Evolutionary conservation across 352 stramenopile genomes (phyloP).

Genomic region (Phytophthora syringae): DNA sequence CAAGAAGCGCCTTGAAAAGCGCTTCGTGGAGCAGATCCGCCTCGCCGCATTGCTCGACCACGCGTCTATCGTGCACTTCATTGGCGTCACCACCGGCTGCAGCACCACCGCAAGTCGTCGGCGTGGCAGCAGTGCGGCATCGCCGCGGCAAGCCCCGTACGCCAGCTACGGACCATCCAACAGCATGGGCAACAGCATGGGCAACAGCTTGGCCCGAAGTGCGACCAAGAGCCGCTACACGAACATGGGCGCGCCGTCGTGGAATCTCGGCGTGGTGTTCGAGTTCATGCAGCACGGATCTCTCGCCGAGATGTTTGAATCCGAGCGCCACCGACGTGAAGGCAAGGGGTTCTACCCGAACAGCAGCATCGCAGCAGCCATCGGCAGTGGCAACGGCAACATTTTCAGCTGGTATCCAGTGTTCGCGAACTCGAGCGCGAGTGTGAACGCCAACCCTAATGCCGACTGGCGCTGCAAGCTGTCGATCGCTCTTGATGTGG

Average conservation of each 20-base stretch:
- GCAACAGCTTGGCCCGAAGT: conserved; percentile 16
- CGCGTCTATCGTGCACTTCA: conserved; percentile 79
- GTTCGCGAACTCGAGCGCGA: conserved; percentile 38
- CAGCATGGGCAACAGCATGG: conserved; percentile 24
- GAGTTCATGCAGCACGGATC: conserved; percentile 80
- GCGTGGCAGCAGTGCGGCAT: conserved; percentile 31
- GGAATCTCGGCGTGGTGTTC: conserved; percentile 75
- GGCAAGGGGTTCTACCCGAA: conserved; percentile 54
- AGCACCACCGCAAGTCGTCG: conserved; percentile 42
- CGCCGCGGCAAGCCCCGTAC: conserved; percentile 8
- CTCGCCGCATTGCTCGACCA: conserved; percentile 68
- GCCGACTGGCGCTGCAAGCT: conserved; percentile 76
- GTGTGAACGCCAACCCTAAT: conserved; percentile 50
- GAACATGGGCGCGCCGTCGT: conserved; percentile 45
- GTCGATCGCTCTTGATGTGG: conserved; percentile 78
- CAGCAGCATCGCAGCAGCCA: conserved; percentile 36
- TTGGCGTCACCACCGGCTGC: conserved; percentile 70
- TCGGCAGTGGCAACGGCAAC: conserved; percentile 51
- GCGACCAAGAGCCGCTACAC: conserved; percentile 32
- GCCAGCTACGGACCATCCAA: conserved; percentile 4
- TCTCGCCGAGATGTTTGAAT: conserved; percentile 62
- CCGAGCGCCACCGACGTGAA: conserved; percentile 62
- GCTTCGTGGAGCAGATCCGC: conserved; percentile 75
- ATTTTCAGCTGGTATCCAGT: conserved; percentile 67
- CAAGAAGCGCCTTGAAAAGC: conserved; percentile 59